These are phyloP conservation scores for Cystobasidium sp. DNA, from an alignment of 1,284 basidiomycete species.

Conservation along the genomic window DNA sequence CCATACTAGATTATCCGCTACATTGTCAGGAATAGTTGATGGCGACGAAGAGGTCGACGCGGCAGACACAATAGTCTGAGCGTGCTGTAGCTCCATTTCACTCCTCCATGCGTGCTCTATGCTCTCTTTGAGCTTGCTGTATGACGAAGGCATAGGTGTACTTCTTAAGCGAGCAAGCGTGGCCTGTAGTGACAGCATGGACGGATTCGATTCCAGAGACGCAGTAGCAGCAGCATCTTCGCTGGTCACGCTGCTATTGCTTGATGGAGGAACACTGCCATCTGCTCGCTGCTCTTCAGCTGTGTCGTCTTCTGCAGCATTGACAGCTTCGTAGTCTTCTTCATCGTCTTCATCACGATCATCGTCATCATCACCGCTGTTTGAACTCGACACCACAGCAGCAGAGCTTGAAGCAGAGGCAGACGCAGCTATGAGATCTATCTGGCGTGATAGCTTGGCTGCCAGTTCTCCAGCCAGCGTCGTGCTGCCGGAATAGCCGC, in stretches of 20 bases:
- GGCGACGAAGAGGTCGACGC: not conserved
- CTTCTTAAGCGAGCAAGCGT: conserved; percentile 13
- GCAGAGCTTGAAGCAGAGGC: not conserved
- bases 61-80: conserved; percentile 11
- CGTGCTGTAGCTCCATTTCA: conserved; percentile 8
- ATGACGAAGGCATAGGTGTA: conserved; percentile 9
- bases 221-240: conserved; percentile 8
- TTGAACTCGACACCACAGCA: not conserved
- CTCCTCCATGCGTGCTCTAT: conserved; percentile 12
- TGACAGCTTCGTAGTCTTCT: not conserved
- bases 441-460: conserved; percentile 20
- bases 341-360: conserved; percentile 2
- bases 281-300: not conserved
- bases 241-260: not conserved
- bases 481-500: not conserved
- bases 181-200: conserved; percentile 15
- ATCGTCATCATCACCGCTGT: conserved; percentile 3
- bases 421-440: conserved; percentile 37
- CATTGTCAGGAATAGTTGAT: conserved; percentile 6
- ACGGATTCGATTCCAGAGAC: conserved; percentile 9
- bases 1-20: conserved; percentile 27
- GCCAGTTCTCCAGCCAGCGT: conserved; percentile 33
- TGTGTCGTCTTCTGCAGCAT: not conserved
- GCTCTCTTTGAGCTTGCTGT: conserved; percentile 14
- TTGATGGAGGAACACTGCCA: not conserved